A percentile compares a stretch with the other conserved stretches of the same genome.
Conservation (phyloP, 345 rosid genomes). For the Lepidium aucheri region DNA sequence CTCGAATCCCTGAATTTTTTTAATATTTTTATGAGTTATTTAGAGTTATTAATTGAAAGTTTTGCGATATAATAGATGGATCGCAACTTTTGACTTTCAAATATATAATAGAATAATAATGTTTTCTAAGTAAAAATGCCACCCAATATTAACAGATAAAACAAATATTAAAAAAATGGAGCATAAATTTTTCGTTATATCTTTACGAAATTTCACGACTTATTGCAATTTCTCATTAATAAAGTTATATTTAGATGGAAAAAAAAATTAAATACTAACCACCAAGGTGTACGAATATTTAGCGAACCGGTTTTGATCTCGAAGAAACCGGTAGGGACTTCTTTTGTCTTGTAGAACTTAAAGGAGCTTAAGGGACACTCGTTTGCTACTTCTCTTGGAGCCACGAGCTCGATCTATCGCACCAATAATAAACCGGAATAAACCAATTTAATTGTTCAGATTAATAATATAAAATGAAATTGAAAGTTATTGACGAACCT, state of each 20-base stretch:
- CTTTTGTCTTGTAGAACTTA: constrained; percentile 41
- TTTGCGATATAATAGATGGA: no score
- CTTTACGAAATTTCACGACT: no score
- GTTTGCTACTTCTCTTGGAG: constrained; percentile 39
- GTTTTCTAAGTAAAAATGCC: not conserved
- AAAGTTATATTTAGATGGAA: no score
- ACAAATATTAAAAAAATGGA: no score
- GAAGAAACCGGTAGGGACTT: constrained; percentile 39
- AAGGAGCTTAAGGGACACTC: constrained; percentile 46
- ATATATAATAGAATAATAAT: no score
- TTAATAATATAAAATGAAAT: not conserved
- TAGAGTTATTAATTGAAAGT: not conserved
- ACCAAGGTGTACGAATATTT: constrained; percentile 54
- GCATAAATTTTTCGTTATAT: no score
- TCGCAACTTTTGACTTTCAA: no score
- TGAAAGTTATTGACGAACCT: constrained; percentile 21
- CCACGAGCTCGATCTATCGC: constrained; percentile 39
- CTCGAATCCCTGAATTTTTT: constrained; percentile 47
- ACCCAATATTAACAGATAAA: no score
- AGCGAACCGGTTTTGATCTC: constrained; percentile 37
- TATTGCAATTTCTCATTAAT: no score
- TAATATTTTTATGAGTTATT: not conserved
- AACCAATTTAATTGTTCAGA: not conserved
- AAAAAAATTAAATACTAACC: constrained; percentile 36
- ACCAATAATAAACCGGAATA: not conserved